Evolutionary conservation across 2,329 filamentous ascomycete genomes (phyloP).

Genomic region (Ophiocordyceps sinensis): DNA sequence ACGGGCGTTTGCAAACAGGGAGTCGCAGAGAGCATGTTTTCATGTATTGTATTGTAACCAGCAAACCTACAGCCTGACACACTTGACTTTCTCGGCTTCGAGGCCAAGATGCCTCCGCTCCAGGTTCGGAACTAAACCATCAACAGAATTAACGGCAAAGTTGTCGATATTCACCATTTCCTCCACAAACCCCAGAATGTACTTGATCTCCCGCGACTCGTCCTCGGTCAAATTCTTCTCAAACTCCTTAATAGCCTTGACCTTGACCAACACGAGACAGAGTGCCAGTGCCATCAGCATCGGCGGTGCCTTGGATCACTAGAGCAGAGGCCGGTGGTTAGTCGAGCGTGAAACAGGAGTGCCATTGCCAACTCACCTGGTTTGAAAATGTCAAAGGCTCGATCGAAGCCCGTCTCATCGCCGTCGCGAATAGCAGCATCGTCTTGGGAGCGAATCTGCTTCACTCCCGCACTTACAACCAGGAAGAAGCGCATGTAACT

Average conservation of each 20-base stretch:
- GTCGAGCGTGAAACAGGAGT: too few relatives aligned
- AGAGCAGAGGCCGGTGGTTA: not conserved
- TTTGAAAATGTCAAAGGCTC: slow-evolving; percentile 24
- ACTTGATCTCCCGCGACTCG: slow-evolving; percentile 9
- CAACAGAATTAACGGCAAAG: slow-evolving; percentile 14
- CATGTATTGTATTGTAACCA: too few relatives aligned
- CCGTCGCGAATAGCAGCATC: slow-evolving; percentile 24
- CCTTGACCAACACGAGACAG: slow-evolving; percentile 9
- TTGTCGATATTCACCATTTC: slow-evolving; percentile 13
- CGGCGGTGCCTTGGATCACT: slow-evolving; percentile 23
- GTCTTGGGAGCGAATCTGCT: slow-evolving; percentile 25
- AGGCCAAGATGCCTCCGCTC: not conserved
- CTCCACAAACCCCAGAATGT: too few relatives aligned
- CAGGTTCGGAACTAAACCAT: slow-evolving; percentile 1
- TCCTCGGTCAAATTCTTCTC: slow-evolving; percentile 7
- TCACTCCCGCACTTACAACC: slow-evolving; percentile 8
- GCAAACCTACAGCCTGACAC: too few relatives aligned
- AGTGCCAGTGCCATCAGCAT: slow-evolving; percentile 10
- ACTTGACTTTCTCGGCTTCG: not conserved
- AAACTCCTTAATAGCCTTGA: slow-evolving; percentile 3
- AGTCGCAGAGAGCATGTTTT: too few relatives aligned
- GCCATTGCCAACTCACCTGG: slow-evolving; percentile 24
- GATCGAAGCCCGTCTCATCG: slow-evolving; percentile 26
- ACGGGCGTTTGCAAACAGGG: too few relatives aligned
- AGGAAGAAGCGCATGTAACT: slow-evolving; percentile 31